Base-by-base conservation (phyloP, 2,329 filamentous ascomycete genomes). In the Exophiala oligosperma region DNA sequence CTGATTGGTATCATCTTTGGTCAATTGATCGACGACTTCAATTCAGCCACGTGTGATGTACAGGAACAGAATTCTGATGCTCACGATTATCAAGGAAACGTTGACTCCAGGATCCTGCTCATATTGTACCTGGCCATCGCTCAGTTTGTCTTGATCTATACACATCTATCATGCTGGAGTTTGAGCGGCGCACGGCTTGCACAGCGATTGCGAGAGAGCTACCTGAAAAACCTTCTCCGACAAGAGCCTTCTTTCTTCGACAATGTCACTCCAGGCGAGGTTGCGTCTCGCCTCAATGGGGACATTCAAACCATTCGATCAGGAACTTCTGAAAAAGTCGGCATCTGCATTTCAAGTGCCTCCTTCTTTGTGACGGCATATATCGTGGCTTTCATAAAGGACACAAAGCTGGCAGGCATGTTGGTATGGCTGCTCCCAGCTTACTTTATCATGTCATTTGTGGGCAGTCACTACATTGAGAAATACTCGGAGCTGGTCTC, bases 41-140 rank as follows among this genome's bases (percentile, higher is more conserved):
- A 75, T 52, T 53, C 51, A 24, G 60, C 60, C 28, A 56, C 51
- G 46, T 63, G 60, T 52, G 44, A 41, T 24, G 44, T 52, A 2
- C 17, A 41, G 12, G 54, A 52, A n/a, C 49, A 41, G 29, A 26
- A 43, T 12, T 37, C 32, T 14, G 26, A 29, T 37, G 14, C 26
- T 11, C 32, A 43, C 17, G 26, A 55, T n/a, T 57, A 57, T 46
- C 75, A 82, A 59, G 62, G 67, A 44, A 70, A 70, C 35, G 78
- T 86, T 62, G 80, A 85, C 68, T 68, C 74, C 52, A 87, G 85
- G 66, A 81, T 90, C 44, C 70, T 88, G 68, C 66, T 81, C 51
- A 76, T 89, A 24, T 80, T 88, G 11, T 88, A 87, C 68, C 78
- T 90, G 37, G 84, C 83, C 21, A 82, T 88, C 58, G 86, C 80